phyloP scores from a whole-genome alignment of 208 protist species.

The Trypanosomatidae sp. region DNA sequence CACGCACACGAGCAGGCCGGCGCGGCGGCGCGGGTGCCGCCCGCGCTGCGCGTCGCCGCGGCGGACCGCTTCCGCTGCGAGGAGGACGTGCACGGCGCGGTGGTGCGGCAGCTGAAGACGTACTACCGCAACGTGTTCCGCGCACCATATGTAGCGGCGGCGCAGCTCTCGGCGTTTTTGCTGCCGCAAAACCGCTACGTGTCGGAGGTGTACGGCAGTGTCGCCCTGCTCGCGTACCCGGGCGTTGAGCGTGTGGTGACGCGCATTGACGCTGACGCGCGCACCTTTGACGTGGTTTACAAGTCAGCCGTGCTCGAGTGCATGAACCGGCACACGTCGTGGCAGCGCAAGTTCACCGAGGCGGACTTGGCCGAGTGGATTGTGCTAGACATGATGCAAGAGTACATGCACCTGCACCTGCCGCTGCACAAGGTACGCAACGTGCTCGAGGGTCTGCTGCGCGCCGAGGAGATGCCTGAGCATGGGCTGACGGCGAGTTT shows the following conservation, averaged over 20 bases:
- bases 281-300: slow-evolving; percentile 10
- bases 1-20: slow-evolving; percentile 4
- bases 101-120: slow-evolving; percentile 42
- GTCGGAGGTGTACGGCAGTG: slow-evolving; percentile 62
- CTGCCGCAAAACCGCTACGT: slow-evolving; percentile 18
- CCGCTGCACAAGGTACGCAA: slow-evolving; percentile 11
- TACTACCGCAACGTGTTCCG: slow-evolving; percentile 38
- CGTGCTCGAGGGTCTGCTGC: slow-evolving; percentile 12
- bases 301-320: slow-evolving; percentile 56
- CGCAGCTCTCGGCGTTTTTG: slow-evolving; percentile 70
- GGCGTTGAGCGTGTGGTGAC: slow-evolving; percentile 77
- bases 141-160: slow-evolving; percentile 73
- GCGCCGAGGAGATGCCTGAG: no score
- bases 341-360: slow-evolving; percentile 19
- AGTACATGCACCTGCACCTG: slow-evolving; percentile 17
- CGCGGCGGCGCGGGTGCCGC: neutral
- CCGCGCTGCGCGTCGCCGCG: slow-evolving; percentile 20
- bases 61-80: slow-evolving; percentile 51
- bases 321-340: slow-evolving; percentile 27
- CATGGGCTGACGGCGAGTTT: no score
- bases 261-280: no score
- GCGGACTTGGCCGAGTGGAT: slow-evolving; percentile 20
- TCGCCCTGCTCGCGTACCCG: slow-evolving; percentile 76
- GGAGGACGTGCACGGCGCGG: slow-evolving; percentile 64
- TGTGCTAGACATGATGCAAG: no score